Evolutionary conservation across 2,329 filamentous ascomycete genomes (phyloP).

Genomic region (Plectosphaerella cucumerina): DNA sequence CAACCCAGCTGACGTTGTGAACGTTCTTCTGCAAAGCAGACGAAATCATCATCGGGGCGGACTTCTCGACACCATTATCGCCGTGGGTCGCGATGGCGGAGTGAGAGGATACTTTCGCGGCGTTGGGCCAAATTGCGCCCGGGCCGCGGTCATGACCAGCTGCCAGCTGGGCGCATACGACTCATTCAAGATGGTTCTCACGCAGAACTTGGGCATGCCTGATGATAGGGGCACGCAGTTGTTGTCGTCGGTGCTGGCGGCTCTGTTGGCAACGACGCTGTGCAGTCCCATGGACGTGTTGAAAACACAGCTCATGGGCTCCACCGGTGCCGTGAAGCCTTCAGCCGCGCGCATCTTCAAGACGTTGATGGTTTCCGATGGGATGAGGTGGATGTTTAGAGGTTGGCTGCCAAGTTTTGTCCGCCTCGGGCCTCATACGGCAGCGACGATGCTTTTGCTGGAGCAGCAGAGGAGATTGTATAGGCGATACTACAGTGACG

Average conservation of each 20-base stretch:
- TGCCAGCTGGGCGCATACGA: not conserved
- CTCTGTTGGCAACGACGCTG: not conserved
- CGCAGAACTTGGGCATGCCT: not conserved
- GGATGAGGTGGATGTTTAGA: not conserved
- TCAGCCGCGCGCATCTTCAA: not conserved
- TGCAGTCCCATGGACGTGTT: slow-evolving; percentile 1
- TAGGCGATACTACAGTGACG: not conserved
- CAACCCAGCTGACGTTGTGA: not conserved
- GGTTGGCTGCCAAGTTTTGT: not conserved
- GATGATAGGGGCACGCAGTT: not conserved
- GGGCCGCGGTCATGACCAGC: not conserved
- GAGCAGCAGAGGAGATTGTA: not conserved
- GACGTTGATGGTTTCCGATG: not conserved
- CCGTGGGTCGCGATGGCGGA: not conserved
- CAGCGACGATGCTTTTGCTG: not conserved
- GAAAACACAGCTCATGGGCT: not conserved
- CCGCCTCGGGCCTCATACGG: not conserved
- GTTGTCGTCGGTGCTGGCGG: not conserved
- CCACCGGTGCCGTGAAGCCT: not conserved
- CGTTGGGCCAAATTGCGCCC: not conserved
- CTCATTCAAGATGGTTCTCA: not conserved
- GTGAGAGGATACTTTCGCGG: not conserved
- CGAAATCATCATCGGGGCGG: not conserved
- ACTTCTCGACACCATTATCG: not conserved
- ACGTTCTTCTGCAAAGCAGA: not conserved